A percentile compares a stretch with the other conserved stretches of the same genome.
Conservation (phyloP, 129 eudicot genomes). For the Deinandra increscens region DNA sequence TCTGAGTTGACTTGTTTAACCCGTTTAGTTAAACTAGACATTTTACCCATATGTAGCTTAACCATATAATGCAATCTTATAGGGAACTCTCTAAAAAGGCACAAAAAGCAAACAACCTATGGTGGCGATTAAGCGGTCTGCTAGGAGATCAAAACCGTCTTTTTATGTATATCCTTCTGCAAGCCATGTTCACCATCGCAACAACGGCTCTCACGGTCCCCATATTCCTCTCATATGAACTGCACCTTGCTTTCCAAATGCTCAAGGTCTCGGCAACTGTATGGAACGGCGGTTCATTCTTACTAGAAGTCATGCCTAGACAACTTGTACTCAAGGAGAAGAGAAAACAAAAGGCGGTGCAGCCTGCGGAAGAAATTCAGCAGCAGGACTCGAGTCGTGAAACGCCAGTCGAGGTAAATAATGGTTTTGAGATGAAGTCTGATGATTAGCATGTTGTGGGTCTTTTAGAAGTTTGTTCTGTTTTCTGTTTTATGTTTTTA, state of each 20-base stretch:
- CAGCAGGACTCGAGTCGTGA: constrained; percentile 29
- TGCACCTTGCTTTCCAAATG: constrained; percentile 73
- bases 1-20: too few species aligned
- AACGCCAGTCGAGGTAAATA: constrained; percentile 15
- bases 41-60: not conserved
- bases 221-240: constrained; percentile 76
- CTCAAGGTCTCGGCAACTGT: constrained; percentile 76
- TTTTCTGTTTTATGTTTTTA: constrained; percentile 1
- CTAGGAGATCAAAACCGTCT: constrained; percentile 91
- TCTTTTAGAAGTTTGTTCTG: not conserved
- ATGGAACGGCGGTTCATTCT: constrained; percentile 88
- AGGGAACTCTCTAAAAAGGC: constrained; percentile 99
- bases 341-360: constrained; percentile 52
- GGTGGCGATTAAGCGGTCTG: constrained; percentile 98
- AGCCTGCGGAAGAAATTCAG: constrained; percentile 30
- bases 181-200: constrained; percentile 80
- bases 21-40: not conserved
- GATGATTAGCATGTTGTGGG: not conserved
- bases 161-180: constrained; percentile 79
- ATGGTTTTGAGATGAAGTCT: constrained; percentile 10
- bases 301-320: constrained; percentile 92
- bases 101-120: constrained; percentile 86
- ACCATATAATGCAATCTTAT: not conserved
- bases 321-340: constrained; percentile 86
- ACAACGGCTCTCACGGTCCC: constrained; percentile 95